These are phyloP conservation scores for Lentinula guzmanii DNA, from an alignment of 768 basidiomycete species.

Conservation along the genomic window DNA sequence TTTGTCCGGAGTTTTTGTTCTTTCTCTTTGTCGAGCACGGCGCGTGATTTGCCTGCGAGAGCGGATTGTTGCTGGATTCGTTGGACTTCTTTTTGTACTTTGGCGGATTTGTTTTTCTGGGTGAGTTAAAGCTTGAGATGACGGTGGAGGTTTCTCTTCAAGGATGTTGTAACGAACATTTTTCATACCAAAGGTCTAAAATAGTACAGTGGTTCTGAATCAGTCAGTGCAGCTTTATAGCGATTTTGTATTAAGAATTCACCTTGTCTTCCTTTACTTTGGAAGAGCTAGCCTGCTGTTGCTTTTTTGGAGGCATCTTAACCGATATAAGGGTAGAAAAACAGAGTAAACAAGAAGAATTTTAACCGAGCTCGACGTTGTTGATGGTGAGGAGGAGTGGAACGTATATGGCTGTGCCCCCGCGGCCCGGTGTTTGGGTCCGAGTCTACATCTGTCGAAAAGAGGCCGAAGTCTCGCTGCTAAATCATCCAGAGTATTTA, in stretches of 20 bases:
- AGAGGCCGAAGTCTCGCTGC: too few species aligned
- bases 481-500: too few species aligned
- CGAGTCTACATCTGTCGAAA: too few species aligned
- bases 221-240: constrained; percentile 20
- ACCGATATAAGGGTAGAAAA: not conserved
- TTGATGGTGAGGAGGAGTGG: not conserved
- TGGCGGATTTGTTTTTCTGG: constrained; percentile 93
- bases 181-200: constrained; percentile 84
- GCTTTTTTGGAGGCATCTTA: constrained; percentile 79
- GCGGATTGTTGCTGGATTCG: constrained; percentile 75
- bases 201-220: constrained; percentile 5
- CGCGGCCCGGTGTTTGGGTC: too few species aligned
- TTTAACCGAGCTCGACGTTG: not conserved
- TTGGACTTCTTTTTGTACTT: constrained; percentile 82
- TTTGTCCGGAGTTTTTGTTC: constrained; percentile 76
- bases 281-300: constrained; percentile 40
- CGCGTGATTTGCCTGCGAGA: constrained; percentile 74
- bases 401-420: not conserved
- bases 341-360: not conserved
- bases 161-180: constrained; percentile 46
- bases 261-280: constrained; percentile 85
- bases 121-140: constrained; percentile 5
- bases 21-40: constrained; percentile 75
- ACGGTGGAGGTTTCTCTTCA: constrained; percentile 3
- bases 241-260: constrained; percentile 11